Percentiles rank a stretch among this genome's conserved stretches.
Conservation (phyloP, 2,329 filamentous ascomycete genomes). For the Chrysoporthe puriensis region DNA sequence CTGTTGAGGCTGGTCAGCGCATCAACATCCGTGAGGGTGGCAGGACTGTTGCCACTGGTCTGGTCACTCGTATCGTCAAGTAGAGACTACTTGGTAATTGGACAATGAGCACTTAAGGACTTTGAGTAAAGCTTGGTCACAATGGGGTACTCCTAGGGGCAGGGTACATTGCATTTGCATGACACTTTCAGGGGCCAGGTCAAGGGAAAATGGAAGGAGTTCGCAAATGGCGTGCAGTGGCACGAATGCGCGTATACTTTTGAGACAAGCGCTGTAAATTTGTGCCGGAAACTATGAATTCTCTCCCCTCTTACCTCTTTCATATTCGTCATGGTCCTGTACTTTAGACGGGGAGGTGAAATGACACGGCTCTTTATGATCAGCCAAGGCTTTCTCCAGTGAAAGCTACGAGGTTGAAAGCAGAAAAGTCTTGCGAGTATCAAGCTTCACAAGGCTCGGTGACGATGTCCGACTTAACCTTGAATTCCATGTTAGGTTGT, state of each 20-base stretch:
- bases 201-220: slow-evolving; percentile 22
- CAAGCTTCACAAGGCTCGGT: not conserved
- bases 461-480: no score
- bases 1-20: slow-evolving; percentile 87
- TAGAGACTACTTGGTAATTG: slow-evolving; percentile 41
- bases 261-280: slow-evolving; percentile 31
- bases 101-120: slow-evolving; percentile 1
- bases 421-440: not conserved
- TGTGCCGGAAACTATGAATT: slow-evolving; percentile 31
- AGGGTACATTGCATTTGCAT: slow-evolving; percentile 30
- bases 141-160: slow-evolving; percentile 21
- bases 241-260: slow-evolving; percentile 31
- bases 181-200: slow-evolving; percentile 24
- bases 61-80: slow-evolving; percentile 74
- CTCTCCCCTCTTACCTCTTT: slow-evolving; percentile 34
- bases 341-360: slow-evolving; percentile 33
- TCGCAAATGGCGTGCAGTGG: slow-evolving; percentile 33
- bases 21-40: slow-evolving; percentile 99
- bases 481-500: no score
- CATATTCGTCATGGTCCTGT: slow-evolving; percentile 35
- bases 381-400: not conserved
- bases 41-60: slow-evolving; percentile 81
- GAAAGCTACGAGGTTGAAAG: not conserved
- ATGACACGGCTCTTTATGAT: slow-evolving; percentile 26
- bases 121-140: slow-evolving; percentile 1